A percentile compares a stretch with the other conserved stretches of the same genome.
Evolutionary conservation across 2,329 filamentous ascomycete species (phyloP).

Genomic region (Geosmithia flava): DNA sequence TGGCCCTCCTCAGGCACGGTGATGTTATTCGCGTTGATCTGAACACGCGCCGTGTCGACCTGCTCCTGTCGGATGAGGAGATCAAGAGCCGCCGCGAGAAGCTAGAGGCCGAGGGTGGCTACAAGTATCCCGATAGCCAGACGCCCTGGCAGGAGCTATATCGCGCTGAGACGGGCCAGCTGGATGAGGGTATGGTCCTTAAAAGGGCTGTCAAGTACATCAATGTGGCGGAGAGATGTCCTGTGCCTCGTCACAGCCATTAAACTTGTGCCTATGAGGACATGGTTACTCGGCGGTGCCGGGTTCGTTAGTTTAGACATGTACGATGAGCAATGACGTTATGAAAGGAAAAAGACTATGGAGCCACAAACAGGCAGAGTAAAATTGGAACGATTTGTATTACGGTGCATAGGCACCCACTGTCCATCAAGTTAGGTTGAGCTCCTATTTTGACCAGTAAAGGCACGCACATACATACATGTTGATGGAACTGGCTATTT

Average conservation of each 20-base stretch:
- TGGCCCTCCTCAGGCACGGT: constrained; percentile 35
- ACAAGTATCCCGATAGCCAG: constrained; percentile 24
- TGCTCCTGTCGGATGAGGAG: constrained; percentile 29
- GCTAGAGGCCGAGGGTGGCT: constrained; percentile 22
- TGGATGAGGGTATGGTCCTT: constrained; percentile 34
- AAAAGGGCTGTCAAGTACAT: constrained; percentile 31
- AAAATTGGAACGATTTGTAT: no score
- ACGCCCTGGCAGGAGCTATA: constrained; percentile 40
- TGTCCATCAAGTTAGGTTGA: no score
- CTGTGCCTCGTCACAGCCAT: constrained; percentile 29
- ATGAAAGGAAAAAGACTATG: no score
- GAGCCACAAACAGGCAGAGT: no score
- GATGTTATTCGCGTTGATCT: constrained; percentile 37
- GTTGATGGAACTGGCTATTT: not conserved
- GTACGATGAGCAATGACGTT: no score
- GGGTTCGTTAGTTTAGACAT: no score
- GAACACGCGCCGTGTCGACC: constrained; percentile 31
- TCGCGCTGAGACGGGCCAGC: constrained; percentile 27
- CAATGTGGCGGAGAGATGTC: constrained; percentile 25
- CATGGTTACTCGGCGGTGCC: no score
- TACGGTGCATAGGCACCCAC: no score
- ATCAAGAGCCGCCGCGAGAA: constrained; percentile 22
- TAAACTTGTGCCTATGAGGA: no score
- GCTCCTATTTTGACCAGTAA: no score
- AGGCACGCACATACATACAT: not conserved